Evolutionary conservation across 768 basidiomycete genomes (phyloP), one percentile per base, ranked within the genome.

Genomic region (Lentinus tigrinus): DNA sequence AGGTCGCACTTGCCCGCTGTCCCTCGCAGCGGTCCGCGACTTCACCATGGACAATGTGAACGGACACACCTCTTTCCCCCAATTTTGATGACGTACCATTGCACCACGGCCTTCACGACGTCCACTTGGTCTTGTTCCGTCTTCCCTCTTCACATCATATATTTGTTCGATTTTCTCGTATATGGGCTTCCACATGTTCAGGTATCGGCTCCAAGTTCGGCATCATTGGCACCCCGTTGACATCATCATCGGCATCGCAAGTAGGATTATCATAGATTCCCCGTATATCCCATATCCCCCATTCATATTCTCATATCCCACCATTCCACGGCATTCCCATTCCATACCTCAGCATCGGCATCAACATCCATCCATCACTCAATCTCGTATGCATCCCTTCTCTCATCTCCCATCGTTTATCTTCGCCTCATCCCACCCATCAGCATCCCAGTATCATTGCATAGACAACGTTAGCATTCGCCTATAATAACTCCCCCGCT

Each of bases 211-310:
- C 34, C n/a, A n/a, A 31, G 31, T 26, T 55, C 24, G 21, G 28
- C 26, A 19, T 47, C 58, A 36, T 47, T 37, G n/a, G 37, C 34
- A 48, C 47, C 38, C 36, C 43, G 31, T 38, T 47, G 19, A 31
- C 44, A 42, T 51, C 48, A 21, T 24, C 58, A 59, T 59, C 40
- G 16, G 8, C 40, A 54, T 52, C 28, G 39, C 44, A 31, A 53
- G n/a, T n/a, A n/a, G 31, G 31, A 31, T 36, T 40, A 46, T 36
- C 54, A 40, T 56, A 56, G 3, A 40, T 47, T 56, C 54, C 47
- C 54, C 54, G 47, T 56, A 48, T 48, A 48, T 56, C 26, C 54
- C 34, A n/a, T 19, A 17, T 28, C 24, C 40, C 10, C 52, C 39
- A 16, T 11, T 31, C 31, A 31, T 23, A 8, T 26, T 46, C 43